Conservation (phyloP, 495 filamentous ascomycete genomes). For the Xylaria sp. region DNA sequence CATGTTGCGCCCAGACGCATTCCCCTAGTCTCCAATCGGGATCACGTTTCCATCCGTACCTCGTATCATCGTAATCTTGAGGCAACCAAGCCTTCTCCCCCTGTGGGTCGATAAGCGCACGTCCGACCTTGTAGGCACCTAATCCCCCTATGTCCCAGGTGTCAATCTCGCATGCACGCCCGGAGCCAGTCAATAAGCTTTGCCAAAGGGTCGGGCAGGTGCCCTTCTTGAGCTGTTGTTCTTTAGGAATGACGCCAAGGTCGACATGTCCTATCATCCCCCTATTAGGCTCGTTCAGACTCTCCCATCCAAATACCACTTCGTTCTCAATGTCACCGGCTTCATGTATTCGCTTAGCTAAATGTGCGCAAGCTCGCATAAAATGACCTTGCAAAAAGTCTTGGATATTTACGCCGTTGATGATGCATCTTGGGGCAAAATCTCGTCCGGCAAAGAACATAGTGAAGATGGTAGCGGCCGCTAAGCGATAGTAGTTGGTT, state of each 20-base stretch:
- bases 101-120: constrained; percentile 83
- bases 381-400: constrained; percentile 93
- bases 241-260: constrained; percentile 78
- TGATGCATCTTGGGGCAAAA: constrained; percentile 95
- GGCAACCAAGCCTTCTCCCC: constrained; percentile 86
- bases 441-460: constrained; percentile 92
- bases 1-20: constrained; percentile 96
- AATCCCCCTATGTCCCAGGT: constrained; percentile 94
- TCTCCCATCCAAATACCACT: constrained; percentile 94
- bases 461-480: constrained; percentile 90
- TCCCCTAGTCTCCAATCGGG: constrained; percentile 88
- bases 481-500: constrained; percentile 91
- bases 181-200: constrained; percentile 87
- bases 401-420: constrained; percentile 94
- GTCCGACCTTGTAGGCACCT: constrained; percentile 88
- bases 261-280: constrained; percentile 88
- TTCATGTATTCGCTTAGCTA: constrained; percentile 85
- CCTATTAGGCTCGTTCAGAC: constrained; percentile 90
- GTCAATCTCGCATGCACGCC: constrained; percentile 84
- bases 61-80: constrained; percentile 77
- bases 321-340: constrained; percentile 88
- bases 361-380: constrained; percentile 75
- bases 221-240: constrained; percentile 92
- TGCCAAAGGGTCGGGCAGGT: constrained; percentile 96
- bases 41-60: constrained; percentile 91